phyloP scores from a whole-genome alignment of 441 rosid species.

The Populus hybrid region DNA sequence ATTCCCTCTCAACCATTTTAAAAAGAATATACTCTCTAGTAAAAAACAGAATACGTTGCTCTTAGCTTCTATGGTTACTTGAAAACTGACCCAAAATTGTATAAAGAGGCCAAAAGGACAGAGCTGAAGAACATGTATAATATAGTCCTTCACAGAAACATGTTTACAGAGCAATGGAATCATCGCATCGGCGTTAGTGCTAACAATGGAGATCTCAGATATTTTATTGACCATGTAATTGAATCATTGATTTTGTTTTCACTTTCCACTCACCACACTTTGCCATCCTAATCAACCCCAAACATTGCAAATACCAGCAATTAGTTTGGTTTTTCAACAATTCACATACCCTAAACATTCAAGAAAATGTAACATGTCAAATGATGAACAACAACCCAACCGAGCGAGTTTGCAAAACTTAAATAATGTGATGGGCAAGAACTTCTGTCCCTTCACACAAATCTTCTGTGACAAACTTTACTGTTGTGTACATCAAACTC shows the following conservation, averaged over 20 bases:
- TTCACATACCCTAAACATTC: conserved; percentile 27
- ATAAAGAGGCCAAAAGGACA: background rate
- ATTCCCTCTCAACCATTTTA: background rate
- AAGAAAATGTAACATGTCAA: conserved; percentile 25
- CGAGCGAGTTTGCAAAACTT: conserved; percentile 36
- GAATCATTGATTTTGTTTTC: conserved; percentile 11
- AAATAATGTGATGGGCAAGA: conserved; percentile 30
- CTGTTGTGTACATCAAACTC: conserved; percentile 34
- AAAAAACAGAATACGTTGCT: background rate
- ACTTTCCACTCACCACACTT: conserved; percentile 24
- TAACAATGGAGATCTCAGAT: conserved; percentile 6
- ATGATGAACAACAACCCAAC: conserved; percentile 35
- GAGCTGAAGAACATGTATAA: background rate
- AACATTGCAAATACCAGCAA: conserved; percentile 25
- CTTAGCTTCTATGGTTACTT: background rate
- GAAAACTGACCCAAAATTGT: background rate
- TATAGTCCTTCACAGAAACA: background rate
- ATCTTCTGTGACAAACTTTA: conserved; percentile 35
- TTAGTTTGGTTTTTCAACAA: conserved; percentile 16
- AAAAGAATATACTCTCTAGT: background rate
- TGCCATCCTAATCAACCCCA: conserved; percentile 24
- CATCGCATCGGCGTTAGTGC: background rate
- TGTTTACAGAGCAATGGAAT: conserved; percentile 6
- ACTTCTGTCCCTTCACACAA: conserved; percentile 43
- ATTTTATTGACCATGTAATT: background rate